phyloP scores from a whole-genome alignment of 2,329 filamentous ascomycete species.

The Fonsecaea pedrosoi region DNA sequence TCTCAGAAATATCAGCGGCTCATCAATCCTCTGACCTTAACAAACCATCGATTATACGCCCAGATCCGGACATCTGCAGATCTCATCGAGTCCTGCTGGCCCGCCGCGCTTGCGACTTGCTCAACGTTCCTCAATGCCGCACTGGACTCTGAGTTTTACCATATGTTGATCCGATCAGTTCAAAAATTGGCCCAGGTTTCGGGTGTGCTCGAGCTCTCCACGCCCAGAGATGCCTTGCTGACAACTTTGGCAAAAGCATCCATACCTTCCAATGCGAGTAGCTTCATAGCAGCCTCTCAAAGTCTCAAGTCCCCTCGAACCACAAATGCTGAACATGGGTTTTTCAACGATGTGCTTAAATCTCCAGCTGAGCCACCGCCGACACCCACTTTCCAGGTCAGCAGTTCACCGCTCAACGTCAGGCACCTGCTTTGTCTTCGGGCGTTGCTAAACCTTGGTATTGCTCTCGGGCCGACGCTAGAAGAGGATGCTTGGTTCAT shows the following conservation, averaged over 20 bases:
- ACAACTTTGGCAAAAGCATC: constrained; percentile 93
- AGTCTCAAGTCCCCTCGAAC: constrained; percentile 17
- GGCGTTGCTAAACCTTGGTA: constrained; percentile 92
- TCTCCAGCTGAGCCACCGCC: constrained; percentile 31
- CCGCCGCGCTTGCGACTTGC: constrained; percentile 89
- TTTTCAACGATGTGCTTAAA: constrained; percentile 16
- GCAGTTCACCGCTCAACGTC: constrained; percentile 71
- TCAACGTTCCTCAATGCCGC: constrained; percentile 94
- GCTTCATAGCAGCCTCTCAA: constrained; percentile 31
- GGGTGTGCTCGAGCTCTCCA: constrained; percentile 80
- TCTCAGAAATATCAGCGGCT: constrained; percentile 73
- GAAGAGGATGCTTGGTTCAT: constrained; percentile 82
- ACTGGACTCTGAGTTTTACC: constrained; percentile 92
- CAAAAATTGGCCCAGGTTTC: constrained; percentile 96
- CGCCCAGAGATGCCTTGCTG: constrained; percentile 90
- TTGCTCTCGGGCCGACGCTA: constrained; percentile 88
- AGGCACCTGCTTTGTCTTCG: constrained; percentile 88
- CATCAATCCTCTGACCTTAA: constrained; percentile 79
- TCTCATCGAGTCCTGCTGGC: constrained; percentile 93
- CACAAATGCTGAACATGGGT: constrained; percentile 17
- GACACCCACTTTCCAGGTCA: constrained; percentile 49
- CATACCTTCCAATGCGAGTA: constrained; percentile 74
- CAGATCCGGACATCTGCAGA: constrained; percentile 79
- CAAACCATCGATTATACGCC: constrained; percentile 72
- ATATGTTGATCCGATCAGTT: constrained; percentile 86